Base-by-base conservation (phyloP, 2,329 filamentous ascomycete species). In the Thelonectria rubi region DNA sequence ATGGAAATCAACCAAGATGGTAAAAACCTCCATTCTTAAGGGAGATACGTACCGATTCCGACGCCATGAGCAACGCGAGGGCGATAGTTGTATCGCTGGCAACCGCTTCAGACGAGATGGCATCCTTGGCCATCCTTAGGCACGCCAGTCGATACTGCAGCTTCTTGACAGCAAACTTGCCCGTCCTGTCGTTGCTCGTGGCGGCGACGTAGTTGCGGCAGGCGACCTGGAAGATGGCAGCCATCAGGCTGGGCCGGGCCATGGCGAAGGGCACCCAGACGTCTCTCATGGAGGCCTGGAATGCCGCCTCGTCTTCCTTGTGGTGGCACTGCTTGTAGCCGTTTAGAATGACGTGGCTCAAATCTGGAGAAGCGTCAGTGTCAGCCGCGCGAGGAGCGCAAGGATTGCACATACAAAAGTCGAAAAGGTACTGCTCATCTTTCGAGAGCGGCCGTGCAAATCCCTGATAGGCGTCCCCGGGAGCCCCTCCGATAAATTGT, bases 191-290 rank as follows among this genome's bases (percentile, higher is more conserved):
- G 10, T 67, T 67, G 15, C 48, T 58, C 12, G 54, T 66, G 17
- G 34, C 26, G 12, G 32, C 8, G 3, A 49, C 58, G n/a, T 67
- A 67, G 40, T 67, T 65, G 14, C 65, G 64, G 15, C 65, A 67
- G 5, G 65, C 65, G 5, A 67, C 62, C 0, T 65, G 62, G 5
- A 67, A 65, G 15, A 67, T 42, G 2, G 65, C 64, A 4, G 64
- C 47, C 58, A 67, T 66, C 17, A 67, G 26, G 3, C 62, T 50
- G 14, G 62, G 39, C 3, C 63, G 37, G 5, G 55, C 15, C 62
- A 67, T 67, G 5, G 62, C 62, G 26, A 58, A 63, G 1, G 65
- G 65, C 1, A 67, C 49, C 65, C 65, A 67, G 1, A 63, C 32
- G 14, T 62, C 50, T 21, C 49, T 55, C 47, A 54, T 58, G 1